phyloP scores from a whole-genome alignment of 768 basidiomycete species.

The Boletus subparvulus region DNA sequence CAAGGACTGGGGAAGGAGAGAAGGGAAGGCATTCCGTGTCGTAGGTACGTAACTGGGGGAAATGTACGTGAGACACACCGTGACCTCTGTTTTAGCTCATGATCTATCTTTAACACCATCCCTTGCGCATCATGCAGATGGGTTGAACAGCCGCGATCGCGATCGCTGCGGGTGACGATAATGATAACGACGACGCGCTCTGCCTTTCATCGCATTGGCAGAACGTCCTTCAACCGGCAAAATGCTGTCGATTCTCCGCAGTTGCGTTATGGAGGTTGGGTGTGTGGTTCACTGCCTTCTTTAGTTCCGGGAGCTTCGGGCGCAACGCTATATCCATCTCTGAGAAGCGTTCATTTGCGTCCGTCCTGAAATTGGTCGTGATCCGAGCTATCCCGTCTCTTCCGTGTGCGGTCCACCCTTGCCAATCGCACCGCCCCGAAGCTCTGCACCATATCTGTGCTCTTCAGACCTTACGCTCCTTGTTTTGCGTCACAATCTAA shows the following conservation, averaged over 20 bases:
- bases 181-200: neutral
- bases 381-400: constrained; percentile 24
- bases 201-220: neutral
- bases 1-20: constrained; percentile 2
- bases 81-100: neutral
- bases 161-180: constrained; percentile 10
- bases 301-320: constrained; percentile 12
- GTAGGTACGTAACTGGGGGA: constrained; percentile 16
- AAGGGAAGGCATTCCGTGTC: constrained; percentile 8
- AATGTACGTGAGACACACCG: constrained; percentile 12
- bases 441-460: neutral
- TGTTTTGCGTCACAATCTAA: constrained; percentile 1
- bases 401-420: constrained; percentile 1
- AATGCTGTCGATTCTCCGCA: constrained; percentile 13
- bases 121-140: neutral
- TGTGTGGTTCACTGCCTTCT: constrained; percentile 11
- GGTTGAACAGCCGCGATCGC: neutral
- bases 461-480: constrained; percentile 1
- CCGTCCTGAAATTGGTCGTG: constrained; percentile 5
- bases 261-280: neutral
- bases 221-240: neutral
- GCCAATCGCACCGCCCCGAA: neutral
- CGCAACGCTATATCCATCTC: constrained; percentile 14
- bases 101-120: constrained; percentile 2
- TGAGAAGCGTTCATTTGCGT: neutral